phyloP scores from a whole-genome alignment of 2,329 filamentous ascomycete genomes.

The Aspergillus tanneri region DNA sequence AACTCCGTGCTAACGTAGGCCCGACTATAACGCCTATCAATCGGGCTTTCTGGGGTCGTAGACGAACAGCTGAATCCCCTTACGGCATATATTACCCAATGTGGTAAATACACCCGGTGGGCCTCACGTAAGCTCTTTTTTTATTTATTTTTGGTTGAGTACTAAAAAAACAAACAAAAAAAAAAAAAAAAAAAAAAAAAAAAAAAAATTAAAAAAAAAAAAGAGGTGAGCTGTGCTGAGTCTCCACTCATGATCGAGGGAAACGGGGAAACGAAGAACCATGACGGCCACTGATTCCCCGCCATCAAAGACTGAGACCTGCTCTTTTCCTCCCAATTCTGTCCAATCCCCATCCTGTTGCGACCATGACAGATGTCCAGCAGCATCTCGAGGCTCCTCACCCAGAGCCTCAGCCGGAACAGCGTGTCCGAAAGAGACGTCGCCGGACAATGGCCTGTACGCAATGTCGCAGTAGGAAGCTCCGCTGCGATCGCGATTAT shows the following conservation, averaged over 20 bases:
- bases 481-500: slow-evolving; percentile 45
- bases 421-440: slow-evolving; percentile 38
- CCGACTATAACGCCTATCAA: too few species aligned
- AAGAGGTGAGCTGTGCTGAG: too few species aligned
- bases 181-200: background rate
- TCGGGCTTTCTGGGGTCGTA: too few species aligned
- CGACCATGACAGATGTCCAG: slow-evolving; percentile 18
- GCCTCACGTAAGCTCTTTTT: slow-evolving; percentile 19
- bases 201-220: too few species aligned
- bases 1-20: too few species aligned
- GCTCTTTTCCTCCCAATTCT: background rate
- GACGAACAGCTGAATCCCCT: background rate
- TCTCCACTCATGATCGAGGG: too few species aligned
- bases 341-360: background rate
- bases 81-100: slow-evolving; percentile 13
- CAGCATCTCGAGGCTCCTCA: slow-evolving; percentile 9
- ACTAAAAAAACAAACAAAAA: background rate
- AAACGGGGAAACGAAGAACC: background rate
- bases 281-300: slow-evolving; percentile 1
- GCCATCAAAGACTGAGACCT: background rate
- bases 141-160: background rate
- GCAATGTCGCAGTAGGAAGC: slow-evolving; percentile 43
- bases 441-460: slow-evolving; percentile 44
- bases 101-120: slow-evolving; percentile 14
- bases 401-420: slow-evolving; percentile 13